Base-by-base conservation (phyloP, 2,329 filamentous ascomycete species). In the Furcasterigmium sp. region DNA sequence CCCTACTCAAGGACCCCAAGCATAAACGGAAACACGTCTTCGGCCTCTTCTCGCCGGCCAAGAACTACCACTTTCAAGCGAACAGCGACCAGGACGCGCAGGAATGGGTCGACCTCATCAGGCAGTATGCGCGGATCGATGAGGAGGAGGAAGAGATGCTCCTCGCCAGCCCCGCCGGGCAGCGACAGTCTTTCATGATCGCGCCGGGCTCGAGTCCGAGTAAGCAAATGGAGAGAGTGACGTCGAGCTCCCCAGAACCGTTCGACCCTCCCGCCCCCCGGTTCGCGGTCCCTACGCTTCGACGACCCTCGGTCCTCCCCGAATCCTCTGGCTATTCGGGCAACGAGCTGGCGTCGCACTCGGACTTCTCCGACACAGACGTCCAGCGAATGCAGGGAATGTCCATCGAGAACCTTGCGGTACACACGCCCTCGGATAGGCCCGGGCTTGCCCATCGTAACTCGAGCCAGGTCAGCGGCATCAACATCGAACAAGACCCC, bases 61-160 rank as follows among this genome's bases (percentile, higher is more conserved):
- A 85, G 52, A 97, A 96, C 67, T 95, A 85, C 65, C 90, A 96
- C 57, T 82, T 98, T 46, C 86, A 95, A 62, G 90, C 88, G 1
- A 61, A 73, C 25, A 84, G 78, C 4, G 77, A 82, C 40, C 71
- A 80, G 46, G 91, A 96, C 49, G 87, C 88, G 6, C 78, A 87
- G 48, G 82, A 87, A 57, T 98, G 93, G 93, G 87, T 96, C 15
- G 75, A 87, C 20, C 67, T 86, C 41, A 91, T 97, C 55, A 79
- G 90, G 38, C 72, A 72, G 44, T 84, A 93, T 55, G 87, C 90
- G 15, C 81, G 87, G 44, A 87, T 94, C 46, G 89, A 95, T 51
- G 86, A 93, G 57, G 87, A 93, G 39, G 90, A 95, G 54, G 85
- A 91, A 53, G 87, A 93, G 49, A 81, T 93, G 72, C 76, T 88